Evolutionary conservation across 192 early-diverging fungal species (phyloP), one percentile per base, ranked within the genome.

Genomic region (Podila horticola): DNA sequence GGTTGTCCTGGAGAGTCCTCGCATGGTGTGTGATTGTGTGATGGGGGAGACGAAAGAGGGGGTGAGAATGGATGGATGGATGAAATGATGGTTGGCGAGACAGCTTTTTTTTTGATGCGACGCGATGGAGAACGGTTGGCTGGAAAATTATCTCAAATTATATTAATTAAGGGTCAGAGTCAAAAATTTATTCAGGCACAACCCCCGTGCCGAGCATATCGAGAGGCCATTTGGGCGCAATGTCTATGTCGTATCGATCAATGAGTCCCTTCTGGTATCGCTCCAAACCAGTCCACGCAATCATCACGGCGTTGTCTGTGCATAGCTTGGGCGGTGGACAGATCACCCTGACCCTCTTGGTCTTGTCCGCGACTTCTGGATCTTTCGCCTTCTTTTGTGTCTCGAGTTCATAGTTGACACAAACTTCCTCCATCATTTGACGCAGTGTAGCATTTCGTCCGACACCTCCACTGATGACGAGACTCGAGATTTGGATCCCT

Each of bases 301-400:
- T 89, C 94, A 95, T 95, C 30, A 91, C 93, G 38, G 91, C 94
- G 82, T 95, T 95, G 75, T 95, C 94, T 5, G 94, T 91, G 71
- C 94, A 95, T 63, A 93, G 77, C 8, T 88, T 77, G 15, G 94
- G 92, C n/a, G 92, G 92, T 38, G 94, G 94, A 60, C 90, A 93
- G 34, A 91, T 86, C n/a, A 93, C 83, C 66, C 74, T 84, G 20
- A 93, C 51, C 34, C 36, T 68, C 50, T 57, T 61, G 3, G 30
- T 50, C 28, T 12, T 13, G 33, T 31, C 15, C 48, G n/a, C n/a
- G n/a, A 64, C 26, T 64, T 55, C 17, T 63, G 51, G 58, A 36
- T 20, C 28, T 22, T 22, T 15, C 4, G 41, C 11, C n/a, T 26
- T 20, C 2, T 24, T 36, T 15, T 36, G 33, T 19, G 24, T 31